phyloP scores from a whole-genome alignment of 1,284 basidiomycete genomes.

The Albatrellus sp. region DNA sequence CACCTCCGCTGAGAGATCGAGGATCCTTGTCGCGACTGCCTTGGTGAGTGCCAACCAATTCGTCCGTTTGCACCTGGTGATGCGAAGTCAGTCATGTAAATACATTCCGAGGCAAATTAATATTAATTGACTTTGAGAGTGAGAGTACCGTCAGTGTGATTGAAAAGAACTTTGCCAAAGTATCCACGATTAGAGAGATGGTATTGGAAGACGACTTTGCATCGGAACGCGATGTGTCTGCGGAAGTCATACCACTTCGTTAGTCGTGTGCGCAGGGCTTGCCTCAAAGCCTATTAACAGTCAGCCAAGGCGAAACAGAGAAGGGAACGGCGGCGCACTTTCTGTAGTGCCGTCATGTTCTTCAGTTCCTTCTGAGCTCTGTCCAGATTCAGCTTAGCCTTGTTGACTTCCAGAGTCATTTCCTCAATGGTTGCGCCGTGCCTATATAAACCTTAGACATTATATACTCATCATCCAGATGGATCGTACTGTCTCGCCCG shows the following conservation, averaged over 20 bases:
- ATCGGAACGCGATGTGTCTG: constrained; percentile 73
- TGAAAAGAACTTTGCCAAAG: constrained; percentile 75
- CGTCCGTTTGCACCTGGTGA: constrained; percentile 62
- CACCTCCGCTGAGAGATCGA: constrained; percentile 80
- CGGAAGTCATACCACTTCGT: constrained; percentile 82
- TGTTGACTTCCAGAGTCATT: constrained; percentile 57
- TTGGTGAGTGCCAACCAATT: constrained; percentile 52
- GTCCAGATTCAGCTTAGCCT: constrained; percentile 41
- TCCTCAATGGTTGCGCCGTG: constrained; percentile 73
- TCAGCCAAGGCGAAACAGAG: background rate
- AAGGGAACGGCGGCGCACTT: constrained; percentile 24
- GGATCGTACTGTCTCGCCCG: constrained; percentile 50
- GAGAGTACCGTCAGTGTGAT: constrained; percentile 62
- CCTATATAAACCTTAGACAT: constrained; percentile 22
- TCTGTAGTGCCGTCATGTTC: constrained; percentile 51
- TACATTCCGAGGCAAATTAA: background rate
- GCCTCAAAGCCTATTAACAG: constrained; percentile 39
- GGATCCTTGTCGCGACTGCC: constrained; percentile 61
- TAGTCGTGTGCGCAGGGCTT: constrained; percentile 55
- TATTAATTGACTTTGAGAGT: constrained; percentile 56
- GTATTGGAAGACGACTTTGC: constrained; percentile 72
- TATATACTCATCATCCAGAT: background rate
- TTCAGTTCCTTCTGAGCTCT: constrained; percentile 49
- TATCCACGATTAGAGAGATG: constrained; percentile 81
- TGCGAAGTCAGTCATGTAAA: background rate